These are phyloP conservation scores for Inonotus obliquus DNA, from an alignment of 1,284 basidiomycete species.

Conservation along the genomic window DNA sequence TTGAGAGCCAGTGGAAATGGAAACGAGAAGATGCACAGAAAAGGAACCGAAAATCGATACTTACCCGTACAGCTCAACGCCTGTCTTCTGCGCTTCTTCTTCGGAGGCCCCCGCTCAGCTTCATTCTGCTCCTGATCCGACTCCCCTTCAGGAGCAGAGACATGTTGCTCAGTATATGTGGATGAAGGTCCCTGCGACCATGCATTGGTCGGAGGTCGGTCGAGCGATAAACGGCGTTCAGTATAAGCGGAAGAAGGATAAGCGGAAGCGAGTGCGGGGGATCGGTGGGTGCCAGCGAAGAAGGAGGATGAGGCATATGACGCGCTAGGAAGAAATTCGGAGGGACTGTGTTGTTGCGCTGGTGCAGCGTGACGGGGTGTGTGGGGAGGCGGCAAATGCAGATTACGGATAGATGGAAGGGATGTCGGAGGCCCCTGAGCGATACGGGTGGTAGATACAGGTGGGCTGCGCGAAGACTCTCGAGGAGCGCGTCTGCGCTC, in stretches of 20 bases:
- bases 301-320: conserved; percentile 6
- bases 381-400: conserved; percentile 48
- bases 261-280: conserved; percentile 26
- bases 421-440: conserved; percentile 24
- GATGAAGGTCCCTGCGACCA: background rate
- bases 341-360: conserved; percentile 17
- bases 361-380: conserved; percentile 18
- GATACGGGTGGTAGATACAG: background rate
- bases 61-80: conserved; percentile 74
- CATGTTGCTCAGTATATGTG: background rate
- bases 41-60: conserved; percentile 23
- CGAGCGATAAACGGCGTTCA: background rate
- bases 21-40: background rate
- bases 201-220: background rate
- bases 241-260: conserved; percentile 4
- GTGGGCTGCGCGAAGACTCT: background rate
- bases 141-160: background rate
- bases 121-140: conserved; percentile 28
- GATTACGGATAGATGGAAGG: conserved; percentile 61
- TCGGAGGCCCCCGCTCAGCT: conserved; percentile 49
- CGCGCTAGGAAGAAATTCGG: conserved; percentile 13
- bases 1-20: conserved; percentile 9
- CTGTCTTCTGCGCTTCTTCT: conserved; percentile 71
- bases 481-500: background rate
- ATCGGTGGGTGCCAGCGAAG: conserved; percentile 9